Base-by-base conservation (phyloP, 129 eudicot genomes). In the Pulicaria dysenterica region DNA sequence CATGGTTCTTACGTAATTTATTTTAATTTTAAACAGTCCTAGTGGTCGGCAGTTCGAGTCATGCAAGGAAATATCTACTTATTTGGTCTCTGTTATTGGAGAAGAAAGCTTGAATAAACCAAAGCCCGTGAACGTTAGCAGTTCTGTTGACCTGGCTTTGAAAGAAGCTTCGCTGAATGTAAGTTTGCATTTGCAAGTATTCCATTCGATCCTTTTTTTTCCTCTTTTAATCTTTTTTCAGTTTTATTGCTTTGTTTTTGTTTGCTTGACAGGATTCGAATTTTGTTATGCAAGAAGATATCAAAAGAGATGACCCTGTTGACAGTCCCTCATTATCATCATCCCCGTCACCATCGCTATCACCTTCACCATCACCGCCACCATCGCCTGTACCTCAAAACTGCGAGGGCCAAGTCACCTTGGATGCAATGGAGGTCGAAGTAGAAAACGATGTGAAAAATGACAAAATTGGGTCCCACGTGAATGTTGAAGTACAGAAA, bases 31-130 rank as follows among this genome's bases (percentile, higher is more conserved):
- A 54, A 40, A 71, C 91, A 94, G 98, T 83, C 98, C 98, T 70
- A 82, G 82, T 76, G 98, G 97, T 68, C 85, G 81, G 58, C 88
- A 94, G 77, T 94, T 94, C 58, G 85, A 67, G 64, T 83, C 97
- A 47, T 94, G 95, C 85, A 90, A 88, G 80, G 98, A 86, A 45
- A 85, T 88, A 67, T 81, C 98, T 57, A 65, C 87, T 31, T 94
- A 87, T 74, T 84, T 94, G 85, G 84, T 80, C 62, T 87, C 95
- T 44, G 67, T 87, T 45, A 76, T 66, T 74, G 86, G 87, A 62
- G 61, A 79, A 48, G 83, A 75, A 81, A 84, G 80, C 69, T 54
- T 69, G 64, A 72, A 79, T 46, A 81, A 61, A 49, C 78, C 51
- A 70, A 55, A 14, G 49, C 58, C 15, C 46, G 40, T 68, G 39